Percentiles rank a stretch among this genome's conserved stretches.
Conservation (phyloP, 1,284 basidiomycete genomes). For the Rhodotorula sp. region DNA sequence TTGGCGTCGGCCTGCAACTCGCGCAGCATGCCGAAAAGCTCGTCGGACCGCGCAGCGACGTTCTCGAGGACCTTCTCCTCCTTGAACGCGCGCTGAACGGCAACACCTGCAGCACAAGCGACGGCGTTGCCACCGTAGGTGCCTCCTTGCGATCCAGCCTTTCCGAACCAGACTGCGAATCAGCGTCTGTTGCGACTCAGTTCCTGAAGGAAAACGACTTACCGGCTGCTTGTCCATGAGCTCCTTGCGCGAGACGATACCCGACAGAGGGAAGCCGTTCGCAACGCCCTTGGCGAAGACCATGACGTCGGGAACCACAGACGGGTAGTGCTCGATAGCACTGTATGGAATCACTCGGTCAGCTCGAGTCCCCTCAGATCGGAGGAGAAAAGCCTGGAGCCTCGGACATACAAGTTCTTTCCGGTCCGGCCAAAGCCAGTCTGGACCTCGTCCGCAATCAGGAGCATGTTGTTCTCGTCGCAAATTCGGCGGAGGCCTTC, state of each 20-base stretch:
- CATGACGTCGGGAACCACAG: slow-evolving; percentile 82
- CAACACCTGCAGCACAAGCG: slow-evolving; percentile 79
- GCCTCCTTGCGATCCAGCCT: slow-evolving; percentile 60
- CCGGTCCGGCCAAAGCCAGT: slow-evolving; percentile 86
- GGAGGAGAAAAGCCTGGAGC: not conserved
- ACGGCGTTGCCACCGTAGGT: slow-evolving; percentile 83
- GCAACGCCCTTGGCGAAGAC: slow-evolving; percentile 90
- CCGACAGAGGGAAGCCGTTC: slow-evolving; percentile 90
- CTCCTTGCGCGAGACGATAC: slow-evolving; percentile 75
- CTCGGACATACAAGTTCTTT: slow-evolving; percentile 61
- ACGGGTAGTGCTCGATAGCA: slow-evolving; percentile 60
- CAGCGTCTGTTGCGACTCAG: not conserved
- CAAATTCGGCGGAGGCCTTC: slow-evolving; percentile 76
- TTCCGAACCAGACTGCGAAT: fast-evolving
- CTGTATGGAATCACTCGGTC: slow-evolving; percentile 11
- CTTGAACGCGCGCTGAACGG: slow-evolving; percentile 70
- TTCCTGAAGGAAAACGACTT: slow-evolving; percentile 35
- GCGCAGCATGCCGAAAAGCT: slow-evolving; percentile 66
- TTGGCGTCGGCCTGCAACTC: slow-evolving; percentile 49
- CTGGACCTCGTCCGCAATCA: slow-evolving; percentile 58
- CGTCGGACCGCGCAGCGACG: slow-evolving; percentile 65
- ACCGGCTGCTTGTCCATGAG: slow-evolving; percentile 77
- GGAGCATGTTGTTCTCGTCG: slow-evolving; percentile 73
- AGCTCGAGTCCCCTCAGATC: not conserved
- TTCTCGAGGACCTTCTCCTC: slow-evolving; percentile 77